phyloP scores from a whole-genome alignment of 768 basidiomycete species.

The Kwoniella dendrophila region DNA sequence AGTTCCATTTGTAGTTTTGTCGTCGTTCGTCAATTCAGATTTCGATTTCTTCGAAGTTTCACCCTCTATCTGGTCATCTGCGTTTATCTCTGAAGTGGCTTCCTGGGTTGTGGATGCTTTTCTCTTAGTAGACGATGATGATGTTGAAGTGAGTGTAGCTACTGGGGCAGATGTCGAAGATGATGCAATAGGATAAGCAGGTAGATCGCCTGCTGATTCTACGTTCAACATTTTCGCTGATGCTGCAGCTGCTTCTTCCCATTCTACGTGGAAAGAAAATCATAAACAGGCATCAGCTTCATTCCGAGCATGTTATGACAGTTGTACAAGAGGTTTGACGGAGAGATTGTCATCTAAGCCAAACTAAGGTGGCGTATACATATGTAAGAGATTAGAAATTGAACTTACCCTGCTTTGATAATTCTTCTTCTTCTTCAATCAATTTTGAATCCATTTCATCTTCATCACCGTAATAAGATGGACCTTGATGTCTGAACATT shows the following conservation, averaged over 20 bases:
- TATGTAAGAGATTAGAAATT: too few species aligned
- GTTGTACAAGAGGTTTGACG: background rate
- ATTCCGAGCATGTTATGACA: background rate
- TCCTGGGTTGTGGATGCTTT: background rate
- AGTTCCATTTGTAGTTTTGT: constrained; percentile 26
- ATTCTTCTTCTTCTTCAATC: constrained; percentile 68
- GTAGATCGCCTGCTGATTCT: constrained; percentile 33
- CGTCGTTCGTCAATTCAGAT: constrained; percentile 23
- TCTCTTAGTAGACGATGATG: constrained; percentile 12
- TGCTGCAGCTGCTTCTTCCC: constrained; percentile 32
- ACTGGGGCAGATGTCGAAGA: constrained; percentile 34
- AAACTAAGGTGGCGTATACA: too few species aligned
- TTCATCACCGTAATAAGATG: constrained; percentile 85
- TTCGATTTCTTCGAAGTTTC: constrained; percentile 55
- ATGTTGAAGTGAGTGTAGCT: constrained; percentile 14
- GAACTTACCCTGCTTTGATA: constrained; percentile 65
- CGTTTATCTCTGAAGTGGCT: background rate
- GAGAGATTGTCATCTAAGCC: too few species aligned
- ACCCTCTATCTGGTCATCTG: constrained; percentile 55
- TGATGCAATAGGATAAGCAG: constrained; percentile 30
- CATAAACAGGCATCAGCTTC: background rate
- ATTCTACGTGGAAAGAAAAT: constrained; percentile 26
- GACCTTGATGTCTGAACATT: constrained; percentile 84
- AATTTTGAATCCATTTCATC: constrained; percentile 76
- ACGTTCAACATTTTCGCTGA: constrained; percentile 24